A percentile compares a stretch with the other conserved stretches of the same genome.
Evolutionary conservation across 2,329 filamentous ascomycete species (phyloP).

Genomic region (Fonsecaea nubica): DNA sequence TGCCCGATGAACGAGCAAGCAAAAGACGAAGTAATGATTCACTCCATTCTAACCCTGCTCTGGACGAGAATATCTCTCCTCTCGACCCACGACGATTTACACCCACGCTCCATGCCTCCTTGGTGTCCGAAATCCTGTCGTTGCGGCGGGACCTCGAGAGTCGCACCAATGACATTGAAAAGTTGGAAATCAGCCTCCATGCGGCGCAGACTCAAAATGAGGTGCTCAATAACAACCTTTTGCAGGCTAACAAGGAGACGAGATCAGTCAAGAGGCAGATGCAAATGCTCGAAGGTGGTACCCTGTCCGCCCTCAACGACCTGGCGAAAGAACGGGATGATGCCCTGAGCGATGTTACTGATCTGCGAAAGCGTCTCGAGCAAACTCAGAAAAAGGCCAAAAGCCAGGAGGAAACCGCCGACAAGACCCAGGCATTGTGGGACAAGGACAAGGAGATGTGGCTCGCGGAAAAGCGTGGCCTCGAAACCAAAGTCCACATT

Average conservation of each 20-base stretch:
- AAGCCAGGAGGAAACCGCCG: constrained; percentile 80
- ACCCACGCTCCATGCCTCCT: constrained; percentile 88
- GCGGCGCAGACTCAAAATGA: constrained; percentile 76
- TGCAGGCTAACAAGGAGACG: constrained; percentile 73
- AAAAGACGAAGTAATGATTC: constrained; percentile 48
- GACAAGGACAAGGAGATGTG: constrained; percentile 82
- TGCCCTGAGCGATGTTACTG: constrained; percentile 72
- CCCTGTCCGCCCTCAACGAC: constrained; percentile 82
- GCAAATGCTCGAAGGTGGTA: constrained; percentile 84
- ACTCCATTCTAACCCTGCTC: constrained; percentile 44
- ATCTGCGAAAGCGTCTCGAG: constrained; percentile 80
- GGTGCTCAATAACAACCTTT: constrained; percentile 66
- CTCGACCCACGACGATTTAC: constrained; percentile 93
- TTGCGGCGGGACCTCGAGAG: constrained; percentile 88
- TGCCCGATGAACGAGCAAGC: constrained; percentile 52
- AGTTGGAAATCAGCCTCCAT: constrained; percentile 77
- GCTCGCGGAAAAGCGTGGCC: constrained; percentile 80
- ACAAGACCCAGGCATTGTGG: constrained; percentile 80
- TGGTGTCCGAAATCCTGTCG: constrained; percentile 91
- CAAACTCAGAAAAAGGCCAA: constrained; percentile 76
- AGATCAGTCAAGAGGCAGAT: constrained; percentile 84
- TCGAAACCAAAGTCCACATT: constrained; percentile 87
- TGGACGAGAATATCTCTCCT: constrained; percentile 72
- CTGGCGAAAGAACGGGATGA: constrained; percentile 85
- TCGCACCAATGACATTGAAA: constrained; percentile 85